Percentiles rank a stretch among this genome's conserved stretches.
These are phyloP conservation scores for Teratosphaeria gauchensis DNA, from an alignment of 2,329 filamentous ascomycete species.

Conservation along the genomic window DNA sequence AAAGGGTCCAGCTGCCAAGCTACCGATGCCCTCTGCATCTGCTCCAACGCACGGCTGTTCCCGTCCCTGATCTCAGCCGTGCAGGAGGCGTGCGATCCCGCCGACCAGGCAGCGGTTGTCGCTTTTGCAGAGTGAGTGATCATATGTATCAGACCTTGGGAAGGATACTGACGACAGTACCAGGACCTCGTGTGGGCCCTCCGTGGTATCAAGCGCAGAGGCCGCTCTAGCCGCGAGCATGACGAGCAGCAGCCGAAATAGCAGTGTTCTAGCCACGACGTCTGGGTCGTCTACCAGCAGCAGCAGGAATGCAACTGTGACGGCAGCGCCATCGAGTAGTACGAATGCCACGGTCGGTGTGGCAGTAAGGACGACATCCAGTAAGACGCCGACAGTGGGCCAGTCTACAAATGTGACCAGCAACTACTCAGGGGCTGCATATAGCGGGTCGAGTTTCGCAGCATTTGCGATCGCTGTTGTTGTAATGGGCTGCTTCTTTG, in stretches of 20 bases:
- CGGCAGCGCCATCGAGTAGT: background rate
- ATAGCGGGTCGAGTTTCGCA: background rate
- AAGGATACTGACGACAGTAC: background rate
- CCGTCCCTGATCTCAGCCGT: slow-evolving; percentile 4
- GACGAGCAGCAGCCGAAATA: background rate
- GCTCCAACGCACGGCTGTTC: slow-evolving; percentile 7
- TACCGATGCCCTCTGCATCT: slow-evolving; percentile 10
- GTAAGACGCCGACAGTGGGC: background rate
- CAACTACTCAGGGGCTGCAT: background rate
- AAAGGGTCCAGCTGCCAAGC: slow-evolving; percentile 8
- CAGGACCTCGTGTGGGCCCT: slow-evolving; percentile 6
- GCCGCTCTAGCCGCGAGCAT: background rate
- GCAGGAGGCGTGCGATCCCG: slow-evolving; percentile 5
- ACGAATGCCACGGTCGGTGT: background rate
- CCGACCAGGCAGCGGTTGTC: slow-evolving; percentile 5
- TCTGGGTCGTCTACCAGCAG: background rate
- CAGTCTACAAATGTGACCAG: slow-evolving; percentile 1
- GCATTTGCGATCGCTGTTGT: slow-evolving; percentile 2
- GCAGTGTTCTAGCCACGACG: background rate
- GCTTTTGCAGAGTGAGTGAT: slow-evolving; percentile 3
- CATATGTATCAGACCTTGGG: no score
- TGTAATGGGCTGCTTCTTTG: slow-evolving; percentile 2
- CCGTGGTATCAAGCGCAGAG: background rate
- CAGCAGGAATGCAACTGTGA: background rate
- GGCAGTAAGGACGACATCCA: slow-evolving; percentile 1